Evolutionary conservation across 768 basidiomycete genomes (phyloP), one percentile per base, ranked within the genome.

Genomic region (Mycena alexandri): DNA sequence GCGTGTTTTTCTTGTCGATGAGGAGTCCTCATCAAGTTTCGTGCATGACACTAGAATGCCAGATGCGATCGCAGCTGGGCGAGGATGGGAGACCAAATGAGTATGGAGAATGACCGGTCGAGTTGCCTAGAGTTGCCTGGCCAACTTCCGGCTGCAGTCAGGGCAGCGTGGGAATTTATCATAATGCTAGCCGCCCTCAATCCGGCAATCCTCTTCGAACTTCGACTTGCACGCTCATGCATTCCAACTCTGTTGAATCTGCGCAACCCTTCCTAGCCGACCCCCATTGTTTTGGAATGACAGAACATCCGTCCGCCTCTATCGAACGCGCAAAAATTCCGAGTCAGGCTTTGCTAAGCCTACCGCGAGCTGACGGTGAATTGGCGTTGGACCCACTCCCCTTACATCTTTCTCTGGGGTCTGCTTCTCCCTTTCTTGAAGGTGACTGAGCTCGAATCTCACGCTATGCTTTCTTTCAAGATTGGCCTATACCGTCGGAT

Each of bases 401-500:
- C 47, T 67, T 57, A 63, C 73, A 55, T 70, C 70, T 53, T 67
- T 72, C 65, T 54, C 57, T 62, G 68, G 77, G 52, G 44, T 68
- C 48, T 63, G 50, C 54, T 22, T 74, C 74, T 77, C 82, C 78
- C 29, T 29, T 29, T 89, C 13, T 81, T 80, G 57, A 77, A 72
- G 10, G 85, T 88, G 38, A 51, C 33, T 24, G 13, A 51, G 52
- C 24, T 22, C 19, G 7, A 24, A n/a, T 29, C 14, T 29, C 41
- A 38, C n/a, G 10, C 42, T 17, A 19, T 25, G 6, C 38, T 19
- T 19, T 33, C 24, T 17, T n/a, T 3, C 16, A 50, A 70, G 89
- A 10, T 77, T 91, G 0, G 89, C 89, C 5, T 86, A 85, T 61
- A 90, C 90, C 11, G 70, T 76, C 1, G 89, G 89, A 22, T 90